These are phyloP conservation scores for Diddensiella santjacobensis DNA, from an alignment of 805 yeast species.

Conservation along the genomic window DNA sequence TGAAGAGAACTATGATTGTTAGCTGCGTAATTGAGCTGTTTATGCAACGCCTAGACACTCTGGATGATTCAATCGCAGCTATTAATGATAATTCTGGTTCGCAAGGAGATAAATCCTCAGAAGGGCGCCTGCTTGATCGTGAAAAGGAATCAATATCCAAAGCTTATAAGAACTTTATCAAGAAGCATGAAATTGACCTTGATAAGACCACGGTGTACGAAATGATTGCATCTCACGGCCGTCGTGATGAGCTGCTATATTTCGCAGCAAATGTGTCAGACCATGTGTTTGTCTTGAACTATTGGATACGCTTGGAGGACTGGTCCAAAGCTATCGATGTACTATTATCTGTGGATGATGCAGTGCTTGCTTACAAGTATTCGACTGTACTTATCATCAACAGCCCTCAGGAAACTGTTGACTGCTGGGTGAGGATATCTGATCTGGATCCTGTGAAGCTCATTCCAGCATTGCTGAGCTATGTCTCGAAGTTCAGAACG, in stretches of 20 bases:
- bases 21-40: constrained; percentile 64
- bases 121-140: not conserved
- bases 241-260: constrained; percentile 56
- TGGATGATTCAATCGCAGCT: constrained; percentile 38
- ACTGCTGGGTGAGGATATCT: constrained; percentile 65
- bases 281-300: constrained; percentile 60
- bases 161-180: constrained; percentile 49
- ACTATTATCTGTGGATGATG: constrained; percentile 41
- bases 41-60: constrained; percentile 43
- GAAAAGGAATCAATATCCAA: constrained; percentile 11
- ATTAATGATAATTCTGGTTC: not conserved
- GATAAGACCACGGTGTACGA: constrained; percentile 70
- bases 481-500: constrained; percentile 37
- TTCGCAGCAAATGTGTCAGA: constrained; percentile 70
- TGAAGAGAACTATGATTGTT: constrained; percentile 52
- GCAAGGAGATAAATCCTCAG: not conserved
- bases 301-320: constrained; percentile 62
- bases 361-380: constrained; percentile 55
- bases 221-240: constrained; percentile 62
- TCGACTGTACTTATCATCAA: constrained; percentile 67
- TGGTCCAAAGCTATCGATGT: constrained; percentile 72
- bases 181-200: constrained; percentile 43
- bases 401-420: constrained; percentile 64
- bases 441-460: constrained; percentile 58
- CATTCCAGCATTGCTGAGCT: constrained; percentile 71